A percentile compares a stretch with the other conserved stretches of the same genome.
These are phyloP conservation scores for Austroboletus niveus DNA, from an alignment of 1,284 basidiomycete genomes.

Conservation along the genomic window DNA sequence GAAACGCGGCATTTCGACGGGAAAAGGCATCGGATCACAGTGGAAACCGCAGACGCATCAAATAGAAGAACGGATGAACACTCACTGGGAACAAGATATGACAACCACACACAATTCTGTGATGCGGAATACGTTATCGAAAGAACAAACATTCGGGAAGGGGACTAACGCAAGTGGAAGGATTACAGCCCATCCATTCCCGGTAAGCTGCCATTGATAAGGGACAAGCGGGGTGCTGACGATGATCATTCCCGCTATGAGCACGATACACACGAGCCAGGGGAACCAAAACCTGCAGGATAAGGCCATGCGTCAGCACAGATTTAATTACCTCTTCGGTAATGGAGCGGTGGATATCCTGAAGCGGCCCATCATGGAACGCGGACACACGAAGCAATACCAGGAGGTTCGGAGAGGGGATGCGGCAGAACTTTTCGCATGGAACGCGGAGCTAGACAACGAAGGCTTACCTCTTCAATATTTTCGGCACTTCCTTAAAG, in stretches of 20 bases:
- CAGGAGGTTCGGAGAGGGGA: neutral
- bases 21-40: neutral
- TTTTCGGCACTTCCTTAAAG: conserved; percentile 84
- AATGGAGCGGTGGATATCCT: neutral
- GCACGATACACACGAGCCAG: conserved; percentile 30
- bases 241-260: conserved; percentile 56
- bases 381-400: too few relatives aligned
- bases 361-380: neutral
- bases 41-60: neutral
- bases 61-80: conserved; percentile 11
- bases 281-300: conserved; percentile 33
- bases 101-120: conserved; percentile 54
- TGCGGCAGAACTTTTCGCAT: too few relatives aligned
- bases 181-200: conserved; percentile 65
- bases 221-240: conserved; percentile 57
- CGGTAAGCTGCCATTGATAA: conserved; percentile 60
- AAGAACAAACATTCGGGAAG: neutral
- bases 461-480: conserved; percentile 66
- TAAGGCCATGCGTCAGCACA: conserved; percentile 12
- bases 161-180: conserved; percentile 57
- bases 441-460: conserved; percentile 37
- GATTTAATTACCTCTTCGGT: conserved; percentile 3
- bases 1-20: conserved; percentile 2
- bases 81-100: conserved; percentile 71
- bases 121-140: conserved; percentile 3